Evolutionary conservation across 2,329 filamentous ascomycete genomes (phyloP).

Genomic region (Reticulascus tulasneorum): DNA sequence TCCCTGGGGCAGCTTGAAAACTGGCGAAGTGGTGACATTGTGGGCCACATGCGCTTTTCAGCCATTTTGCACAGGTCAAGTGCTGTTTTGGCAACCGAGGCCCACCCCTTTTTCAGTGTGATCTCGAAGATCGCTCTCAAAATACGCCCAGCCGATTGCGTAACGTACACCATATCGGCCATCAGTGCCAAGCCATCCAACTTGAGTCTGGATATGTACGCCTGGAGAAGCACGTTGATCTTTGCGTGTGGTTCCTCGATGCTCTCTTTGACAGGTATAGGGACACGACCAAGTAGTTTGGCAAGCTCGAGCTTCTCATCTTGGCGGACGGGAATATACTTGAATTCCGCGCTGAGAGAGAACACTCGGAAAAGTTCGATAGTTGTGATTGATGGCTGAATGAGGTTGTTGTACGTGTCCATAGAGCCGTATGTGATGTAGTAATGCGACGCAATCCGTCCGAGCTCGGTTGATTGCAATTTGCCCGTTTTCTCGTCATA

Average conservation of each 20-base stretch:
- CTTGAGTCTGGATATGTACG: slow-evolving; percentile 92
- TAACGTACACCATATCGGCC: slow-evolving; percentile 98
- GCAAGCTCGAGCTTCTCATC: slow-evolving; percentile 96
- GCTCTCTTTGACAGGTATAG: slow-evolving; percentile 94
- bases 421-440: slow-evolving; percentile 97
- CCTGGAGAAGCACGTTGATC: slow-evolving; percentile 95
- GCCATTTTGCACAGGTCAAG: slow-evolving; percentile 98
- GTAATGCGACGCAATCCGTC: slow-evolving; percentile 94
- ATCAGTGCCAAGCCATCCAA: slow-evolving; percentile 92
- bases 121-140: slow-evolving; percentile 95
- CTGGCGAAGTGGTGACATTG: slow-evolving; percentile 92
- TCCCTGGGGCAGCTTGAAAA: slow-evolving; percentile 80
- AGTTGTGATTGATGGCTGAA: slow-evolving; percentile 86
- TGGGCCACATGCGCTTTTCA: slow-evolving; percentile 99
- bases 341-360: slow-evolving; percentile 94
- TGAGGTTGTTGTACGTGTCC: slow-evolving; percentile 93
- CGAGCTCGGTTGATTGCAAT: slow-evolving; percentile 87
- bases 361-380: slow-evolving; percentile 98
- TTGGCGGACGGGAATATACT: slow-evolving; percentile 95
- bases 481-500: slow-evolving; percentile 93
- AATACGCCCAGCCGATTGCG: slow-evolving; percentile 94
- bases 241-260: slow-evolving; percentile 96
- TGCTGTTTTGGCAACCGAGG: slow-evolving; percentile 85
- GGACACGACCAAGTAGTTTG: slow-evolving; percentile 83
- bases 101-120: slow-evolving; percentile 94